A percentile compares a stretch with the other conserved stretches of the same genome.
phyloP scores from a whole-genome alignment of 352 stramenopile genomes.

The Phytophthora idaei region DNA sequence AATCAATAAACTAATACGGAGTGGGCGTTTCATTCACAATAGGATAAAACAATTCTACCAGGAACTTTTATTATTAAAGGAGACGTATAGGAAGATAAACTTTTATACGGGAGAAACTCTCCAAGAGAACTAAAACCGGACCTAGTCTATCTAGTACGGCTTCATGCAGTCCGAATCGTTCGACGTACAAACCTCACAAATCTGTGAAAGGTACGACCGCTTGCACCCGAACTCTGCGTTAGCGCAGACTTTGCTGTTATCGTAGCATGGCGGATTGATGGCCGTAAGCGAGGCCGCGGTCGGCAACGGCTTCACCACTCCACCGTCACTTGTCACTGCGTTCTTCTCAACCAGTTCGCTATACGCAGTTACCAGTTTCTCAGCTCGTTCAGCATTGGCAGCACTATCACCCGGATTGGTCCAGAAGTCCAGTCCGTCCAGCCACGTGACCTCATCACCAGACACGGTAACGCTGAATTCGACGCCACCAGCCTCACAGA shows the following conservation, averaged over 20 bases:
- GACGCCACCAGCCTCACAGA: constrained; percentile 55
- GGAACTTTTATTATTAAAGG: too few species aligned
- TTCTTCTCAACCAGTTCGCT: constrained; percentile 35
- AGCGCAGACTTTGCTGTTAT: constrained; percentile 59
- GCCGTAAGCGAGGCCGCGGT: constrained; percentile 39
- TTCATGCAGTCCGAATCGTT: constrained; percentile 28
- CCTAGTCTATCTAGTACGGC: not conserved
- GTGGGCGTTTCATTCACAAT: too few species aligned
- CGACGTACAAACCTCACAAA: constrained; percentile 58
- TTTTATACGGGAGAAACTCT: too few species aligned
- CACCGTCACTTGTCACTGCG: constrained; percentile 40
- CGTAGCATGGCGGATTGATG: constrained; percentile 64
- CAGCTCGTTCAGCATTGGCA: constrained; percentile 52
- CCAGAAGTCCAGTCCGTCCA: constrained; percentile 72
- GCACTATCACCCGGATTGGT: constrained; percentile 44
- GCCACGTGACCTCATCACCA: constrained; percentile 31
- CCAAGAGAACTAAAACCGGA: not conserved
- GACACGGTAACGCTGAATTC: constrained; percentile 54
- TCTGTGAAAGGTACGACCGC: constrained; percentile 58
- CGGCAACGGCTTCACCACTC: constrained; percentile 54
- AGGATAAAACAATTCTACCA: too few species aligned
- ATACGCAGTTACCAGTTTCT: constrained; percentile 59
- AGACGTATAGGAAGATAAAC: too few species aligned
- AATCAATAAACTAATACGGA: too few species aligned
- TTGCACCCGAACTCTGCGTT: constrained; percentile 55